Conservation (phyloP, 1,284 basidiomycete species). For the Malassezia psittaci region DNA sequence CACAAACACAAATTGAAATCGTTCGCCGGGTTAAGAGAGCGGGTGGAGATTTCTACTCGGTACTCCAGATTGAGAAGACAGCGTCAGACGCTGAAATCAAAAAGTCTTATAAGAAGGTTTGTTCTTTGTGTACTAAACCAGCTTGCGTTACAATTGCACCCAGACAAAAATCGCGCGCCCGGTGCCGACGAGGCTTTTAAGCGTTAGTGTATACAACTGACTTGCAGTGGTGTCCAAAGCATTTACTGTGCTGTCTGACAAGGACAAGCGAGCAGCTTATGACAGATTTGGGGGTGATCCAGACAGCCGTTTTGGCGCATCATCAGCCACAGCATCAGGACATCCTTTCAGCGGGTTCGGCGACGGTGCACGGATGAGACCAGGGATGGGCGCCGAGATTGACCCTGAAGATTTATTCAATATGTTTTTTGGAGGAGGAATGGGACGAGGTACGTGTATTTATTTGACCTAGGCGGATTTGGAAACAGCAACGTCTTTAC, state of each 20-base stretch:
- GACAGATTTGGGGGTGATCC: conserved; percentile 78
- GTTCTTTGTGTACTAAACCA: conserved; percentile 45
- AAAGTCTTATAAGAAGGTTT: conserved; percentile 91
- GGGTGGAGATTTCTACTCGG: conserved; percentile 92
- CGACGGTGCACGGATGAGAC: conserved; percentile 12
- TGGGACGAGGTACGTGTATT: conserved; percentile 20
- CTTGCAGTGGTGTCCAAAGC: conserved; percentile 90
- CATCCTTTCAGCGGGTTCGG: conserved; percentile 44
- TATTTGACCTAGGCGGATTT: conserved; percentile 5
- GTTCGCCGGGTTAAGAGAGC: conserved; percentile 69
- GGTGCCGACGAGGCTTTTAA: conserved; percentile 99
- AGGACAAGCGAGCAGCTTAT: conserved; percentile 79
- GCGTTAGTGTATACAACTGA: conserved; percentile 55
- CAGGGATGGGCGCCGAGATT: conserved; percentile 63
- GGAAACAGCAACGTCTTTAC: conserved; percentile 31
- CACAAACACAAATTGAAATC: conserved; percentile 68
- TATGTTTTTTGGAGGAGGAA: conserved; percentile 87
- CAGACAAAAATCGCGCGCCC: conserved; percentile 94
- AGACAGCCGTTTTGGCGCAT: conserved; percentile 57
- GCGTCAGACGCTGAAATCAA: conserved; percentile 70
- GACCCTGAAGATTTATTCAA: conserved; percentile 95
- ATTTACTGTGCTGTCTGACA: conserved; percentile 85
- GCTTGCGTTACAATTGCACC: conserved; percentile 85
- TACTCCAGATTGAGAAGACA: conserved; percentile 70
- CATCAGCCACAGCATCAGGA: conserved; percentile 47